Base-by-base conservation (phyloP, 768 basidiomycete species). In the Leccinum imitatum region DNA sequence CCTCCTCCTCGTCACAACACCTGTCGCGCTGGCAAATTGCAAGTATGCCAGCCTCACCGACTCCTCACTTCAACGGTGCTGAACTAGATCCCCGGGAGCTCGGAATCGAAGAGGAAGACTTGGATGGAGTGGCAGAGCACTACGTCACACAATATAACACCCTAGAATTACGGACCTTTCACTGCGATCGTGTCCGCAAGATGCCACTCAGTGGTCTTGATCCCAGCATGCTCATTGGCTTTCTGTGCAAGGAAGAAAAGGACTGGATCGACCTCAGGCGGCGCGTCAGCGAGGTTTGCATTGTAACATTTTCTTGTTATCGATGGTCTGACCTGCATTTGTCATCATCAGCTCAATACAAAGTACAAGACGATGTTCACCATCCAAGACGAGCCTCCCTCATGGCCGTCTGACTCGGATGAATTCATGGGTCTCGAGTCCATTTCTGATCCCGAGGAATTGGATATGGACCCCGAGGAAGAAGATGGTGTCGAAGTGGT, bases 211-310 rank as follows among this genome's bases (percentile, higher is more conserved):
- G 86, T 44, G 90, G 89, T 30, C 77, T 99, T 57, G 97, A 98
- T 72, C 97, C 96, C 23, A 97, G 94, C 66, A 98, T 99, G 97
- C 78, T 99, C 7, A 82, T 98, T 60, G 95, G 95, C 11, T 98
- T 99, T 71, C 69, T 98, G 64, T 88, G 89, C 71, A 84, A 83
- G 66, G 86, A 91, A 68, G 89, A 93, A 75, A 78, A 70, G 17
- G 96, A 98, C 56, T 98, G 93, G 91, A 72, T 80, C 15, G 93
- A 98, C 74, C 83, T 98, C 57, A 80, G 85, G 63, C 77, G 73
- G 59, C 79, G 93, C 54, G 86, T 93, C 37, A 79, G 77, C 2
- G 87, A 91, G 75, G 94, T 96, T 54, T 54, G 88, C 74, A 46
- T 58, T 58, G 61, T 25, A 21, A 3, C 6, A 14, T 33, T 52